A percentile compares a stretch with the other conserved stretches of the same genome.
These are phyloP conservation scores for Hebeloma cylindrosporum DNA, from an alignment of 768 basidiomycete species.

Conservation along the genomic window DNA sequence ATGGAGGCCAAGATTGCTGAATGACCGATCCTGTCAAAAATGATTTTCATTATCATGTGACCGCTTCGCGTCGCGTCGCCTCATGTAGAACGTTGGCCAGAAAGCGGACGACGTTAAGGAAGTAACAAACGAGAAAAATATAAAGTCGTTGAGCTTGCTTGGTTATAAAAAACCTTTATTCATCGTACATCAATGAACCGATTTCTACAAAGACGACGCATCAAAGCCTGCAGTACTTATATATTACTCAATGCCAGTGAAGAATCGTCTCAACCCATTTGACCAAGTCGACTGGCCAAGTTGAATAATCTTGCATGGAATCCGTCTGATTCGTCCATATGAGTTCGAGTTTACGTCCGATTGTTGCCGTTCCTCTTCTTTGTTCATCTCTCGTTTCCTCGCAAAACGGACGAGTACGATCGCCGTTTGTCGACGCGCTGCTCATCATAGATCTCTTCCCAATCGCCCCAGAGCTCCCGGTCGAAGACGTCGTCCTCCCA, in stretches of 20 bases:
- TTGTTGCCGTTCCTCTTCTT: not conserved
- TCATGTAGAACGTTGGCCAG: too few relatives aligned
- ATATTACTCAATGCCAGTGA: slow-evolving; percentile 5
- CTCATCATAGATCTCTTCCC: slow-evolving; percentile 30
- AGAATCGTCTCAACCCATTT: not conserved
- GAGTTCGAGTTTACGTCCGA: too few relatives aligned
- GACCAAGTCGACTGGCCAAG: not conserved
- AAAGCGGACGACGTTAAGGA: not conserved
- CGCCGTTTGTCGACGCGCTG: slow-evolving; percentile 5
- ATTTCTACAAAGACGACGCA: not conserved
- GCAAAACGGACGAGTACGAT: slow-evolving; percentile 21
- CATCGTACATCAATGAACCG: not conserved
- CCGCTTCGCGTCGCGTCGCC: slow-evolving; percentile 5
- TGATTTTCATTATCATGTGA: slow-evolving; percentile 9
- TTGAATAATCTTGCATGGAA: too few relatives aligned
- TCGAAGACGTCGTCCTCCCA: slow-evolving; percentile 23
- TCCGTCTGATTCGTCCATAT: too few relatives aligned
- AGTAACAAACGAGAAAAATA: not conserved
- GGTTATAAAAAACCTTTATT: too few relatives aligned
- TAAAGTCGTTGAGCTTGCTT: too few relatives aligned
- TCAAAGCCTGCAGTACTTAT: not conserved
- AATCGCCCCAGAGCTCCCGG: slow-evolving; percentile 14
- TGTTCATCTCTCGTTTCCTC: slow-evolving; percentile 17
- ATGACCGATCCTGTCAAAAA: not conserved
- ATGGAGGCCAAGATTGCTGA: not conserved